Percentiles rank a stretch among this genome's conserved stretches.
Evolutionary conservation across 2,329 filamentous ascomycete species (phyloP).

Genomic region (Mycocentrospora acerina): DNA sequence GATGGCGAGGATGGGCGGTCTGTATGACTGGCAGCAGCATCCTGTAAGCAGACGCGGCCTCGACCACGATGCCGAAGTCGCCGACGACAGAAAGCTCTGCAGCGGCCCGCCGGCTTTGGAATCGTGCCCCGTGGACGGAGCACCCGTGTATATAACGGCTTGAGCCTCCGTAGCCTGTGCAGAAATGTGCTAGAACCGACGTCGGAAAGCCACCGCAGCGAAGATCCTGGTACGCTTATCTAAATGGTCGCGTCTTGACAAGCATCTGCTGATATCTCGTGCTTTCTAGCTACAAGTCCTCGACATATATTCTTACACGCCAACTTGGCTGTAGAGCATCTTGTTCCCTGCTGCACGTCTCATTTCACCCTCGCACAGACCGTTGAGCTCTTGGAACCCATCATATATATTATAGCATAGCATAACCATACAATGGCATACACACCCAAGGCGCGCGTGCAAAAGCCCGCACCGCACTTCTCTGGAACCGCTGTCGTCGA

Average conservation of each 20-base stretch:
- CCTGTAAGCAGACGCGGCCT: conserved; percentile 27
- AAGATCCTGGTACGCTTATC: conserved; percentile 7
- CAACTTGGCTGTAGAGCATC: no score
- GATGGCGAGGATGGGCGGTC: no score
- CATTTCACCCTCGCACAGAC: no score
- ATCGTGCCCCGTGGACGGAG: background rate
- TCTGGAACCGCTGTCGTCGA: conserved; percentile 43
- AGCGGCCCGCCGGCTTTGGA: conserved; percentile 11
- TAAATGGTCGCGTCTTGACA: conserved; percentile 27
- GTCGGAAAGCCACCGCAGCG: no score
- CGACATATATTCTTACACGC: no score
- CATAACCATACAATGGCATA: conserved; percentile 34
- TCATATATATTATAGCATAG: no score
- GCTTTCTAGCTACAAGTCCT: background rate
- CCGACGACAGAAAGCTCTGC: conserved; percentile 16
- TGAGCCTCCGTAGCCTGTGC: conserved; percentile 2
- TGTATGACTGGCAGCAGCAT: no score
- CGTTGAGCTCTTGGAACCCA: conserved; percentile 5
- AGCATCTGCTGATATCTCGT: conserved; percentile 31
- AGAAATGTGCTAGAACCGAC: background rate
- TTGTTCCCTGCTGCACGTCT: no score
- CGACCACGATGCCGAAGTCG: conserved; percentile 20
- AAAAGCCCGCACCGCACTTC: conserved; percentile 44
- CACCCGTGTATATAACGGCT: background rate
- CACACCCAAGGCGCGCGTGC: conserved; percentile 42